These are phyloP conservation scores for Podaxis pistillaris DNA, from an alignment of 768 basidiomycete species.

Conservation along the genomic window DNA sequence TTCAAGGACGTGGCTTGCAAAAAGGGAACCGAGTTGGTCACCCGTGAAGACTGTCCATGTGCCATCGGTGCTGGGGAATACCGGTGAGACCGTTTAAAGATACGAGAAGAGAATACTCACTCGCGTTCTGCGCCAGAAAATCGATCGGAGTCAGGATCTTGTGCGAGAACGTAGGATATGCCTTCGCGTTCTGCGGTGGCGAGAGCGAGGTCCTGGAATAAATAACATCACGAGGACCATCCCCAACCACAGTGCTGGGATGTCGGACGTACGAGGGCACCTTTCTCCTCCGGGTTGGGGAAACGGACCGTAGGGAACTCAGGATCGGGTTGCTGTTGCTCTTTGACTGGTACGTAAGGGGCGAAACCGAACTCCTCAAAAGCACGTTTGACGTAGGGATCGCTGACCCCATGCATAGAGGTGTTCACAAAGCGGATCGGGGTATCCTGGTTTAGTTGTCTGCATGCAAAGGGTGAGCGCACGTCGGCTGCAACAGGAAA, in stretches of 20 bases:
- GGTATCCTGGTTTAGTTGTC: slow-evolving; percentile 34
- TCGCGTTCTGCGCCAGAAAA: slow-evolving; percentile 74
- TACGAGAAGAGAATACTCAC: slow-evolving; percentile 32
- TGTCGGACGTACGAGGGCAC: slow-evolving; percentile 34
- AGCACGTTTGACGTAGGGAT: slow-evolving; percentile 55
- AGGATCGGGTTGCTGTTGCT: slow-evolving; percentile 76
- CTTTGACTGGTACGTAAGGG: slow-evolving; percentile 56
- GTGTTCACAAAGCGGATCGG: slow-evolving; percentile 76
- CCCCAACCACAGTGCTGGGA: neutral
- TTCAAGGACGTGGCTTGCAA: slow-evolving; percentile 42
- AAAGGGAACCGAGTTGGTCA: slow-evolving; percentile 71
- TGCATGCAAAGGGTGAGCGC: slow-evolving; percentile 17
- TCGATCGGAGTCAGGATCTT: slow-evolving; percentile 87
- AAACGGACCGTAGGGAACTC: slow-evolving; percentile 83
- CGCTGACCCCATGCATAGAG: slow-evolving; percentile 88
- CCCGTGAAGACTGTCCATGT: slow-evolving; percentile 77
- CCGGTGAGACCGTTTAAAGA: slow-evolving; percentile 8
- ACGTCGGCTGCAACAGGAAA: neutral
- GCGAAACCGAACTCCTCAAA: slow-evolving; percentile 61
- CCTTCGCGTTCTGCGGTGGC: slow-evolving; percentile 51
- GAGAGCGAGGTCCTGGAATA: slow-evolving; percentile 68
- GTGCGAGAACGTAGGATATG: slow-evolving; percentile 72
- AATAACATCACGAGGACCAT: neutral
- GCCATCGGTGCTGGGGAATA: slow-evolving; percentile 39
- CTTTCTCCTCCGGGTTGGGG: slow-evolving; percentile 91